These are phyloP conservation scores for Lunularia cruciata DNA, from an alignment of 225 moss, liverwort and hornwort species.

Conservation along the genomic window DNA sequence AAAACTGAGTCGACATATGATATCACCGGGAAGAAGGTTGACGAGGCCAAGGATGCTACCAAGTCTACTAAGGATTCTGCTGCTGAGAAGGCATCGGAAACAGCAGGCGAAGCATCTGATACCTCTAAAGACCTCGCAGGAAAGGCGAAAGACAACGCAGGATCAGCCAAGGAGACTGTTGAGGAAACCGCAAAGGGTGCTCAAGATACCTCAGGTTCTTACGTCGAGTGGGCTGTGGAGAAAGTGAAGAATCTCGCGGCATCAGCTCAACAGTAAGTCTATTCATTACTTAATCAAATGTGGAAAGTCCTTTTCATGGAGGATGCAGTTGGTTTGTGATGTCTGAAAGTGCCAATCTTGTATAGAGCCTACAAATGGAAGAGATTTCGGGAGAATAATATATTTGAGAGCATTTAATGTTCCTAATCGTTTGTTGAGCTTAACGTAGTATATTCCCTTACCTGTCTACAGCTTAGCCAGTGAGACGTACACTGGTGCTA, in stretches of 20 bases:
- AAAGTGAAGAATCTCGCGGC: constrained; percentile 21
- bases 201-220: constrained; percentile 16
- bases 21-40: background rate
- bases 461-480: background rate
- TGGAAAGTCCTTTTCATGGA: background rate
- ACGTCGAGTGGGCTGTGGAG: constrained; percentile 27
- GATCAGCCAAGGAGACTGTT: background rate
- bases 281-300: background rate
- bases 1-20: background rate
- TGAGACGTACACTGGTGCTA: background rate
- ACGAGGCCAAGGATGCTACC: background rate
- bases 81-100: constrained; percentile 1
- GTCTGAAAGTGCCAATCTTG: background rate
- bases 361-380: no score
- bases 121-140: background rate
- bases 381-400: no score
- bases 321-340: background rate
- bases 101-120: background rate
- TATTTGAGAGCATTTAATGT: no score
- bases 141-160: background rate
- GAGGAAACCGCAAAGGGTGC: constrained; percentile 13
- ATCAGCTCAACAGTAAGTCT: constrained; percentile 13
- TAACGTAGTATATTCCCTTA: no score
- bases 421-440: no score
- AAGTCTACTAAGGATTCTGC: constrained; percentile 3